Percentiles rank a stretch among this genome's conserved stretches.
phyloP scores from a whole-genome alignment of 2,329 filamentous ascomycete genomes.

The Exophiala sideris region DNA sequence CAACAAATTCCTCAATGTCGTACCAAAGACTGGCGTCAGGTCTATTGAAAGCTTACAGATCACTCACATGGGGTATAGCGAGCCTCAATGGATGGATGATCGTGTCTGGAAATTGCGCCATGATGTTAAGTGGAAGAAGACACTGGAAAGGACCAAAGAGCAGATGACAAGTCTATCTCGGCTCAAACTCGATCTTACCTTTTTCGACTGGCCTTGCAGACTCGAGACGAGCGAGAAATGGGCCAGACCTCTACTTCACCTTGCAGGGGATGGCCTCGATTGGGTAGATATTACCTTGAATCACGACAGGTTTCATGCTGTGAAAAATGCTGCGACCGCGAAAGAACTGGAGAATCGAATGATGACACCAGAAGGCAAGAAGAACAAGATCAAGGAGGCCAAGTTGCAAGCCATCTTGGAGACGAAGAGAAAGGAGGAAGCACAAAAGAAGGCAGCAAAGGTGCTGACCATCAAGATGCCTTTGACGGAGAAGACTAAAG shows the following conservation, averaged over 20 bases:
- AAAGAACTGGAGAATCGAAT: constrained; percentile 24
- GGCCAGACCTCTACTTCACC: constrained; percentile 17
- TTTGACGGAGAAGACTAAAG: constrained; percentile 1
- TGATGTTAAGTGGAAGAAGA: constrained; percentile 24
- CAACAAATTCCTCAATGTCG: constrained; percentile 38
- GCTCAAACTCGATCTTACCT: constrained; percentile 20
- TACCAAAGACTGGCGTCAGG: constrained; percentile 44
- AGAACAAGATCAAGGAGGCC: constrained; percentile 15
- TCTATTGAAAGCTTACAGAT: constrained; percentile 34
- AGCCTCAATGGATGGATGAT: constrained; percentile 23
- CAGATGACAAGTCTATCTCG: constrained; percentile 17
- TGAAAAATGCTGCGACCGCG: constrained; percentile 5
- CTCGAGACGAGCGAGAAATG: constrained; percentile 19
- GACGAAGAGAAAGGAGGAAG: constrained; percentile 16
- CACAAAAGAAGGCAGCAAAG: constrained; percentile 15
- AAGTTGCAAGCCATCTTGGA: constrained; percentile 13
- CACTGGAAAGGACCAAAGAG: constrained; percentile 14
- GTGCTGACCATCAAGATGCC: constrained; percentile 28
- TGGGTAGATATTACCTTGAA: constrained; percentile 18
- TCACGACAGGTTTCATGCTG: constrained; percentile 22
- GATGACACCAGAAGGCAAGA: constrained; percentile 25
- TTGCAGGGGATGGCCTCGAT: constrained; percentile 19
- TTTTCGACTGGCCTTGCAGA: constrained; percentile 27
- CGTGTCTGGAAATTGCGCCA: constrained; percentile 22
- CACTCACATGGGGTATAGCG: constrained; percentile 23